A percentile compares a stretch with the other conserved stretches of the same genome.
Evolutionary conservation across 2,329 filamentous ascomycete genomes (phyloP).

Genomic region (Ramularia endophylla): DNA sequence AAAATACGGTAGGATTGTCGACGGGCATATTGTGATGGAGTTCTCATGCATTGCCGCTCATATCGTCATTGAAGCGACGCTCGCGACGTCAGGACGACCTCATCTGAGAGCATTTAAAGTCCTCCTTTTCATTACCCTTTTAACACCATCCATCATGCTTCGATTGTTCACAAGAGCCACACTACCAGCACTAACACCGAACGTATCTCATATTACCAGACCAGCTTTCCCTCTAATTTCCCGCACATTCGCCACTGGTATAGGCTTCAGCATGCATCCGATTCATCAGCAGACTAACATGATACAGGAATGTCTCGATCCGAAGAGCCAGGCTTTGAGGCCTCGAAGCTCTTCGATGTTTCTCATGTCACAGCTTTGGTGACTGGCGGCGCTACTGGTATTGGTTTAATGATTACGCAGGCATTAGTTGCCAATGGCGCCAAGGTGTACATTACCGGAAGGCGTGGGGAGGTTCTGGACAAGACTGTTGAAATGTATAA

Average conservation of each 20-base stretch:
- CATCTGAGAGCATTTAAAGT: neutral
- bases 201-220: neutral
- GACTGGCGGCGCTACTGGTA: constrained; percentile 41
- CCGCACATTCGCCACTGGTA: neutral
- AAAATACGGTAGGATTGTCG: no score
- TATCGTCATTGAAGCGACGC: neutral
- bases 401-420: constrained; percentile 36
- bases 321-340: constrained; percentile 36
- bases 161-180: neutral
- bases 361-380: constrained; percentile 41
- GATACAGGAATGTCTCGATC: constrained; percentile 30
- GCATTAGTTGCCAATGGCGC: constrained; percentile 33
- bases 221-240: neutral
- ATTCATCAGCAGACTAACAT: neutral
- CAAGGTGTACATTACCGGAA: constrained; percentile 44
- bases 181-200: neutral
- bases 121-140: neutral
- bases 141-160: constrained; percentile 15
- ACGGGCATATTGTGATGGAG: no score
- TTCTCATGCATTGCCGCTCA: no score
- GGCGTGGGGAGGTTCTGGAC: constrained; percentile 40
- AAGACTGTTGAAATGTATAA: constrained; percentile 43
- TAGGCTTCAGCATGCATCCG: neutral
- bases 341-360: constrained; percentile 41
- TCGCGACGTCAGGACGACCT: neutral